Base-by-base conservation (phyloP, 495 filamentous ascomycete species). In the Lasiosphaeris hirsuta region DNA sequence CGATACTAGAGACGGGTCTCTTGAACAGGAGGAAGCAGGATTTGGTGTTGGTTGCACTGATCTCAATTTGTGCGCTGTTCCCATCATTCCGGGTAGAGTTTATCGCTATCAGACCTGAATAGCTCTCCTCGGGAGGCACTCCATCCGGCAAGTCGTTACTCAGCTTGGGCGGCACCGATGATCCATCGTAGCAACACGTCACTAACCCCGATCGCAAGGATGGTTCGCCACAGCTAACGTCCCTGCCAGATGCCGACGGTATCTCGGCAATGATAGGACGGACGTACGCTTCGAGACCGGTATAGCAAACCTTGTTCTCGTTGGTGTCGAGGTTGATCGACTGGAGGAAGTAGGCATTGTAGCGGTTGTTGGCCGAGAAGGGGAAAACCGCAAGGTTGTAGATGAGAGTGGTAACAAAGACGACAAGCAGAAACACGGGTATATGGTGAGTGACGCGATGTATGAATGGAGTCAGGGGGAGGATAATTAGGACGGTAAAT, bases 381-480 rank as follows among this genome's bases (percentile, higher is more conserved):
- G 94, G 94, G 71, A 96, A 96, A 6, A 89, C 92, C 18, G 78
- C 72, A 10, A 96, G 82, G 67, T 94, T 96, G 77, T 95, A 97
- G 63, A 93, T 83, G 34, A 92, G 69, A 10, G 92, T 96, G 30
- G 80, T 89, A 40, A 83, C 58, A 57, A 91, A 89, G 33, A 97
- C 74, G 8, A 86, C 68, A 45, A 96, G 77, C 17, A 96, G 66
- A 60, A 93, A 84, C 0, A 86, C 68, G 4, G 94, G 92, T 36
- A 97, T 75, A 57, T 95, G 90, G 63, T 88, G 87, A 10, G 86
- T 90, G 62, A 90, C 84, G 34, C 93, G 87, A 69, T 97, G 93
- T 17, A 96, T 81, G 63, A 92, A 96, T 0, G 94, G 94, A 0
- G 84, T 78, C 11, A 89, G 72, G 0, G 94, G 94, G 3, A 89